Evolutionary conservation across 164 flowering plant species (phyloP), one percentile per base, ranked within the genome.

Genomic region (Aristolochia contorta): DNA sequence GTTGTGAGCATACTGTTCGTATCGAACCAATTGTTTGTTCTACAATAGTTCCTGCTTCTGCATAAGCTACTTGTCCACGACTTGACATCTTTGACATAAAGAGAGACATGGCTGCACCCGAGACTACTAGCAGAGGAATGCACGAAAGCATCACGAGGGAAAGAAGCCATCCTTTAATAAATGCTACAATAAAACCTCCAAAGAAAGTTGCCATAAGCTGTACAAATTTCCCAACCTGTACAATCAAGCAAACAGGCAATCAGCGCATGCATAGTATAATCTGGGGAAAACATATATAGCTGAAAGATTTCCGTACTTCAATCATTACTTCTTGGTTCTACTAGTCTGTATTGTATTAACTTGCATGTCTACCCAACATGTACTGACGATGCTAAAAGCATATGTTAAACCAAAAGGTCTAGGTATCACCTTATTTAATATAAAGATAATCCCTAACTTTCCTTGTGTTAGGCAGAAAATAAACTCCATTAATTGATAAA

Each of bases 21-120:
- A 73, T 73, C 4, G 79, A 43, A 14, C 77, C 67, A 16, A 76
- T 54, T 12, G 79, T 70, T 58, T 76, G 75, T 43, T 73, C 79
- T 19, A 73, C 74, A 19, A 73, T 58, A 21, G 55, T 68, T 60
- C 70, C 75, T 18, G 77, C 77, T 58, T 73, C 65, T 45, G 73
- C 70, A 63, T 73, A 73, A 23, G 79, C 72, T 12, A 27, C 37
- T 58, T 76, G 79, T 27, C 66, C 75, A 54, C 72, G 74, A 22
- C 57, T 50, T 19, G 73, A 33, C 70, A 73, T 62, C 58, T 65
- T 76, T 20, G 70, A 62, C 13, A 68, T 71, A 43, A 60, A 2
- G 12, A 65, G 3, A 13, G 72, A 55, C 75, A 68, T 67, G 30
- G 45, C 16, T 15, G 54, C 72, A 3, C 72, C 74, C 21, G 71